phyloP scores from a whole-genome alignment of 345 rosid species.

The Citrus australasica region DNA sequence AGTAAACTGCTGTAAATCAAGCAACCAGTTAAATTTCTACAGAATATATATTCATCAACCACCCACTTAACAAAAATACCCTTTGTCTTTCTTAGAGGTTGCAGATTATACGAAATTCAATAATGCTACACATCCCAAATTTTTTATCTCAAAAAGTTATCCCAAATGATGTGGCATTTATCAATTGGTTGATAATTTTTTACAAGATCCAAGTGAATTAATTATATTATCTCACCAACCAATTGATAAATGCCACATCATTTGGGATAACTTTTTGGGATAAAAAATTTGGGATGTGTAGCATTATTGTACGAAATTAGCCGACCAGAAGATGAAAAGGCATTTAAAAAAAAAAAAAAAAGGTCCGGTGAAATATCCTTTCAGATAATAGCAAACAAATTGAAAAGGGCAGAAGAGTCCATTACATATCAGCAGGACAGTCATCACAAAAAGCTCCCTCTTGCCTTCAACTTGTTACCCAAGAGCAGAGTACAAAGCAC shows the following conservation, averaged over 20 bases:
- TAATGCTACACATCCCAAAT: too few relatives aligned
- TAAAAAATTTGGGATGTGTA: too few relatives aligned
- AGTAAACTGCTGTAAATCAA: too few relatives aligned
- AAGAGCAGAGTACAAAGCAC: neutral
- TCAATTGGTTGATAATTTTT: too few relatives aligned
- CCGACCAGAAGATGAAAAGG: neutral
- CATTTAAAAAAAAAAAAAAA: too few relatives aligned
- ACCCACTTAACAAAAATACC: neutral
- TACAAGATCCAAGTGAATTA: too few relatives aligned
- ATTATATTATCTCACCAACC: too few relatives aligned
- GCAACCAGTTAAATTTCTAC: neutral
- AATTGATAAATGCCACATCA: too few relatives aligned
- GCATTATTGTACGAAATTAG: neutral
- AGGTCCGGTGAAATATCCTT: neutral
- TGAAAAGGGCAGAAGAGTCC: neutral
- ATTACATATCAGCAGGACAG: neutral
- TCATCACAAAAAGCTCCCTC: neutral
- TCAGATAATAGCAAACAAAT: neutral
- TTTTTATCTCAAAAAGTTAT: too few relatives aligned
- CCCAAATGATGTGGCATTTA: too few relatives aligned
- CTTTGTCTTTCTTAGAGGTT: neutral
- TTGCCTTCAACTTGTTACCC: neutral
- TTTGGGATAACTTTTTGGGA: too few relatives aligned
- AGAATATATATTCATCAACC: too few relatives aligned
- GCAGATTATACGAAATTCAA: neutral